Evolutionary conservation across 2,329 filamentous ascomycete species (phyloP), one percentile per base, ranked within the genome.

Genomic region (Epichloe hybrida): DNA sequence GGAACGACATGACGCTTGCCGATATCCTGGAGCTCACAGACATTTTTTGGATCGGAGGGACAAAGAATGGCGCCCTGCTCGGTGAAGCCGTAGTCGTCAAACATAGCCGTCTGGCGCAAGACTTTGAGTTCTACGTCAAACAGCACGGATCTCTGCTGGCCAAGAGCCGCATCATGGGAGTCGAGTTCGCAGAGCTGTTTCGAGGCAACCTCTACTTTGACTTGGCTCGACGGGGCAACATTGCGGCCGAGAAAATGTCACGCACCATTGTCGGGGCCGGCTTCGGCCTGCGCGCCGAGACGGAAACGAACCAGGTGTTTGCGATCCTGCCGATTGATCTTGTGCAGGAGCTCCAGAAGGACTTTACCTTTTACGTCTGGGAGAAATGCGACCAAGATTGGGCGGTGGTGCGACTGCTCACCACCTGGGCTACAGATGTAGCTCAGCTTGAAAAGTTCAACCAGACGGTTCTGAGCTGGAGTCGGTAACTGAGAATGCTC

Each of bases 41-140:
- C 50, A 72, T 76, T 20, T 76, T 76, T 61, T 76, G 73, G 73
- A 75, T 76, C 38, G 73, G 73, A 3, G 73, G 73, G 0, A 76
- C 73, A 4, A 76, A 76, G 54, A 72, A 72, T 54, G 73, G 73
- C 1, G 72, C 72, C 0, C 56, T 76, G 3, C 63, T 76, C 3
- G 73, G 73, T 1, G 73, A 76, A 52, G 73, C 73, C 2, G 69
- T 76, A 6, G 66, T 76, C 0, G 69, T 76, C 27, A 73, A 73
- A 47, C 62, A 71, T 31, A 41, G 58, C 0, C 46, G 50, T 1
- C 59, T 76, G 0, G 69, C 72, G 0, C 62, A 68, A 5, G 73
- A 73, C 36, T 76, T 73, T 52, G 69, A 69, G 46, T 75, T 75
- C 53, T 72, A 74, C 52, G 62, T 76, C 56, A 76, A 76, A 53